phyloP scores from a whole-genome alignment of 805 yeast genomes.

The Sugiyamaella smithiae region DNA sequence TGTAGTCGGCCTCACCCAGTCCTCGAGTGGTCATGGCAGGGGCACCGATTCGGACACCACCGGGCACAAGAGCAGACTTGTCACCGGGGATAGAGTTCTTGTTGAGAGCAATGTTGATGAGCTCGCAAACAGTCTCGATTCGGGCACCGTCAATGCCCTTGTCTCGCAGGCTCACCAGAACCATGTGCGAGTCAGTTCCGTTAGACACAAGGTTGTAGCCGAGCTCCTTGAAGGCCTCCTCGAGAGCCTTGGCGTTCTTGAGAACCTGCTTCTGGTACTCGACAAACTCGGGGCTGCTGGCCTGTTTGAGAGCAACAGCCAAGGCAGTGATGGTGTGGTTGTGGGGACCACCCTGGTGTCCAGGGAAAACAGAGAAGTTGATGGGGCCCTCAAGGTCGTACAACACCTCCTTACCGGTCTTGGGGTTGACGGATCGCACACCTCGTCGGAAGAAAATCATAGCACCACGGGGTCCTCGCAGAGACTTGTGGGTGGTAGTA shows the following conservation, averaged over 20 bases:
- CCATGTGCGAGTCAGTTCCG: conserved; percentile 98
- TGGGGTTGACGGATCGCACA: conserved; percentile 76
- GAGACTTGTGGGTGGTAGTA: conserved; percentile 97
- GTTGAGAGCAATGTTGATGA: conserved; percentile 91
- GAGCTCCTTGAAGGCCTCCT: conserved; percentile 61
- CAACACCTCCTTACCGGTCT: conserved; percentile 86
- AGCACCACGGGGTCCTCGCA: conserved; percentile 99
- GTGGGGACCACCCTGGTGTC: conserved; percentile 99
- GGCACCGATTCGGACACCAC: conserved; percentile 96
- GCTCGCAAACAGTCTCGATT: conserved; percentile 91
- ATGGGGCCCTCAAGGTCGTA: conserved; percentile 93
- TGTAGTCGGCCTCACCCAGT: conserved; percentile 81
- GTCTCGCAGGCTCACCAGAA: conserved; percentile 81
- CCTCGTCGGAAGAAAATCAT: conserved; percentile 99
- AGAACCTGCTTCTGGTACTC: conserved; percentile 87
- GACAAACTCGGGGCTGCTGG: conserved; percentile 83
- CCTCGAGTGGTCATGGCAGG: conserved; percentile 99
- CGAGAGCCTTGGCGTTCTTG: conserved; percentile 83
- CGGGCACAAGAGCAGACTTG: conserved; percentile 93
- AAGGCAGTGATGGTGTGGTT: conserved; percentile 98
- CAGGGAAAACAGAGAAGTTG: conserved; percentile 99
- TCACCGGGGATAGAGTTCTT: conserved; percentile 98
- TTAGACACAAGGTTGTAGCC: conserved; percentile 84
- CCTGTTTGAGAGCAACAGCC: conserved; percentile 96
- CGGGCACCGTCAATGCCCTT: conserved; percentile 96